A percentile compares a stretch with the other conserved stretches of the same genome.
Conservation (phyloP, 2,329 filamentous ascomycete species). For the Diaporthe helianthi region DNA sequence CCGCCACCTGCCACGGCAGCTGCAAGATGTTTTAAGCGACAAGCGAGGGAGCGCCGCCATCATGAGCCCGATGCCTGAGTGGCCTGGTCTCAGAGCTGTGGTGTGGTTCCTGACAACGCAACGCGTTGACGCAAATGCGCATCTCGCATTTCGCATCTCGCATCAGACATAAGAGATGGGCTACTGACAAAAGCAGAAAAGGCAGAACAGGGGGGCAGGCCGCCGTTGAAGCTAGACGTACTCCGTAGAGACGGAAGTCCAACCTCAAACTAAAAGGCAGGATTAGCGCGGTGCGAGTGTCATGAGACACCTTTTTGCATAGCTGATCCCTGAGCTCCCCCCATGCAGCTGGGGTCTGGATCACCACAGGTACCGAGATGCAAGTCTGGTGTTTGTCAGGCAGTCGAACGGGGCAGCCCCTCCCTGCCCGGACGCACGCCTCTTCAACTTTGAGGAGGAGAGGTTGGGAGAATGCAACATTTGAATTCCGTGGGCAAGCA, state of each 20-base stretch:
- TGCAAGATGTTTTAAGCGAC: constrained; percentile 16
- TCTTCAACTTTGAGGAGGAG: too few species aligned
- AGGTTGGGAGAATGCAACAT: constrained; percentile 1
- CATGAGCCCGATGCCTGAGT: background rate
- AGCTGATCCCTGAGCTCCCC: constrained; percentile 35
- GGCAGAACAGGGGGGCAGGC: background rate
- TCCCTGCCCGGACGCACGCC: too few species aligned
- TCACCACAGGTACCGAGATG: constrained; percentile 28
- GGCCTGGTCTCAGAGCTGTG: constrained; percentile 4
- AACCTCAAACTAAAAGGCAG: constrained; percentile 33
- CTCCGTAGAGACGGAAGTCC: too few species aligned
- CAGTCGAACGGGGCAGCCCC: constrained; percentile 11
- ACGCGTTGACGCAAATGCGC: background rate
- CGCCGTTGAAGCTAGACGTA: constrained; percentile 34
- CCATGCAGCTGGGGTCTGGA: constrained; percentile 26
- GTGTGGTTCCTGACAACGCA: constrained; percentile 3
- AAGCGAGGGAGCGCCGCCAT: constrained; percentile 25
- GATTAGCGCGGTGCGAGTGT: constrained; percentile 31
- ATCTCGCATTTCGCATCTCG: background rate
- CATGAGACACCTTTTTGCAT: constrained; percentile 33
- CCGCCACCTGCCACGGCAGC: constrained; percentile 23
- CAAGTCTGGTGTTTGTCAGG: background rate
- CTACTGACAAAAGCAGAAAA: background rate
- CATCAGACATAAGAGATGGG: background rate
- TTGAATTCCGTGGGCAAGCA: background rate